Evolutionary conservation across 768 basidiomycete species (phyloP), one percentile per base, ranked within the genome.

Genomic region (Rhizopogon vinicolor): DNA sequence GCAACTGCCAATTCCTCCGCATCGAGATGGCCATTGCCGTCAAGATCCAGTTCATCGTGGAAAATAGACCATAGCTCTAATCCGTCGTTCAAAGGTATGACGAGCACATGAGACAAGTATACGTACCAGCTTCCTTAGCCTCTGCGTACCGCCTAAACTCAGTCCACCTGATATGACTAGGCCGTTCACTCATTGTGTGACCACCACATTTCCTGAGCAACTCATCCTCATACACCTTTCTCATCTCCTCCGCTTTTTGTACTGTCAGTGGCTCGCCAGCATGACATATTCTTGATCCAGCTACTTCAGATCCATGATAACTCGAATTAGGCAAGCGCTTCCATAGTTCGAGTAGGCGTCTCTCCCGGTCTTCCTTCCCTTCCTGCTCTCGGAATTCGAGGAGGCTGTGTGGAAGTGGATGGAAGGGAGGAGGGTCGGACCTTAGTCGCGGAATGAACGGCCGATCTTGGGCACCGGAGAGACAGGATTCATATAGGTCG

Each of bases 41-140:
- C 93, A 58, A 93, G 75, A 73, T 96, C 95, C 48, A 97, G 80
- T 63, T 94, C 89, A 65, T 93, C 79, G 60, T 91, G 91, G 71
- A 97, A 97, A 53, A 94, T 85, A 50, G 82, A 77, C 95, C 95
- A 97, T 19, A 97, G 77, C 70, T 96, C 93, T 92, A 55, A 48
- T 42, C 54, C 44, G 53, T 55, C 52, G 44, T 13, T 46, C 60
- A 56, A 69, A 59, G 40, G 49, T 58, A 57, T 60, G 39, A 58
- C 44, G 19, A 29, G 56, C 49, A 50, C 35, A 57, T 19, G 49
- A 58, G 43, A 58, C 51, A 57, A 58, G 25, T 33, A 55, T 53
- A 78, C 82, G 64, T 65, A 87, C 91, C 92, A 52, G 75, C 79
- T 80, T 93, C 92, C 72, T 94, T 93, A 54, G 78, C 78, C 59